These are phyloP conservation scores for Blepharisma stoltei DNA, from an alignment of 73 alveolate genomes.

Conservation along the genomic window DNA sequence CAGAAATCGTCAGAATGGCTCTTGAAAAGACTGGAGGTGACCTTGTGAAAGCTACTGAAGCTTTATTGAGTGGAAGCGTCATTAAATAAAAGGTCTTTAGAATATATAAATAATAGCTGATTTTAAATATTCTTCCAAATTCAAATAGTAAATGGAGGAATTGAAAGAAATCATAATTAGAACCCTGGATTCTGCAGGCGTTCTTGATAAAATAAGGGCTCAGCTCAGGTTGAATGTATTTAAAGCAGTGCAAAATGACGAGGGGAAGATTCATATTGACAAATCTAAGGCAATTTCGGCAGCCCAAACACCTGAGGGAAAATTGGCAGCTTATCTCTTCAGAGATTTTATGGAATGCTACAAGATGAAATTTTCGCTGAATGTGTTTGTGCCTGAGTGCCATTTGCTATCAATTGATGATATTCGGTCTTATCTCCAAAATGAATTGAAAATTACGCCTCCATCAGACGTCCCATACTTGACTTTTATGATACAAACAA, in stretches of 20 bases:
- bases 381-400: conserved; percentile 29
- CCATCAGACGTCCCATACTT: not conserved
- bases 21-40: conserved; percentile 3
- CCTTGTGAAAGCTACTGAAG: conserved; percentile 17
- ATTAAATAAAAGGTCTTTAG: too few relatives aligned
- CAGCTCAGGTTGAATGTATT: conserved; percentile 27
- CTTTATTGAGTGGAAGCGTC: conserved; percentile 1
- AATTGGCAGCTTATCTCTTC: conserved; percentile 22
- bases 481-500: not conserved
- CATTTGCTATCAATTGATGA: conserved; percentile 2
- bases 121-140: too few relatives aligned
- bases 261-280: conserved; percentile 15
- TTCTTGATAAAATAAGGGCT: conserved; percentile 24
- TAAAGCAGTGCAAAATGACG: conserved; percentile 25
- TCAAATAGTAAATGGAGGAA: conserved; percentile 20
- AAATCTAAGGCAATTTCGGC: conserved; percentile 20
- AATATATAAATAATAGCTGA: too few relatives aligned
- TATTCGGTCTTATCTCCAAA: conserved; percentile 1
- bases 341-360: conserved; percentile 31
- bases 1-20: conserved; percentile 14
- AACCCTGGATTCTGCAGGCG: conserved; percentile 30
- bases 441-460: conserved; percentile 17
- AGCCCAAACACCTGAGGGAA: conserved; percentile 23
- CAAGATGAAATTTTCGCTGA: conserved; percentile 29
- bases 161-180: conserved; percentile 26